Conservation (phyloP, 257 asterid species). For the Ligustrum vulgare region DNA sequence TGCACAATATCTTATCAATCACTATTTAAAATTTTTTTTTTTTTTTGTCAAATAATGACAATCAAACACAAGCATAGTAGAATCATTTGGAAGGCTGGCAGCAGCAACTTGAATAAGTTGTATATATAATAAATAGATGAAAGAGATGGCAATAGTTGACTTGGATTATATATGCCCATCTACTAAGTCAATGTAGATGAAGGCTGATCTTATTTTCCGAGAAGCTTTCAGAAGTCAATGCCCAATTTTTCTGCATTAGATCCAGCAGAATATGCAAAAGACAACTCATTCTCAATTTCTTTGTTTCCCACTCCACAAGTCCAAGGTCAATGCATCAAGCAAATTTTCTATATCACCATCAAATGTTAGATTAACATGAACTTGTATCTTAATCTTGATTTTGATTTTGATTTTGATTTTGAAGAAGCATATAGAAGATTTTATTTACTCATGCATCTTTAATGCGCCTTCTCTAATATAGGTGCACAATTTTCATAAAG, state of each 20-base stretch:
- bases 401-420: neutral
- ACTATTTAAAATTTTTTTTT: too few species aligned
- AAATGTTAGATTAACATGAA: too few species aligned
- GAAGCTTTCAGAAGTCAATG: slow-evolving; percentile 26
- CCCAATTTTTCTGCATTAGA: slow-evolving; percentile 18
- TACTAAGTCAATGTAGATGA: slow-evolving; percentile 30
- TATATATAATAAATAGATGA: neutral
- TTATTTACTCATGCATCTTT: neutral
- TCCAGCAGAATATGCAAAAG: neutral
- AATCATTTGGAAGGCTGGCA: neutral
- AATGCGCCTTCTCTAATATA: too few species aligned
- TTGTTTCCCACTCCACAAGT: neutral
- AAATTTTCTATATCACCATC: neutral
- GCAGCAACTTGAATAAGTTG: neutral
- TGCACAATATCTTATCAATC: too few species aligned
- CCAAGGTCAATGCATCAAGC: slow-evolving; percentile 7
- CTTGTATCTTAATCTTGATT: too few species aligned
- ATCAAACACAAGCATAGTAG: too few species aligned
- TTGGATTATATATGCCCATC: neutral
- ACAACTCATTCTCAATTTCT: neutral
- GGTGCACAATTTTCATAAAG: neutral
- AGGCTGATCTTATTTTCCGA: neutral
- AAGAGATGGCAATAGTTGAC: slow-evolving; percentile 22
- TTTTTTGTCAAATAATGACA: too few species aligned
- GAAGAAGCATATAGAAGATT: neutral